Base-by-base conservation (phyloP, 2,329 filamentous ascomycete species). In the Xylaria digitata region DNA sequence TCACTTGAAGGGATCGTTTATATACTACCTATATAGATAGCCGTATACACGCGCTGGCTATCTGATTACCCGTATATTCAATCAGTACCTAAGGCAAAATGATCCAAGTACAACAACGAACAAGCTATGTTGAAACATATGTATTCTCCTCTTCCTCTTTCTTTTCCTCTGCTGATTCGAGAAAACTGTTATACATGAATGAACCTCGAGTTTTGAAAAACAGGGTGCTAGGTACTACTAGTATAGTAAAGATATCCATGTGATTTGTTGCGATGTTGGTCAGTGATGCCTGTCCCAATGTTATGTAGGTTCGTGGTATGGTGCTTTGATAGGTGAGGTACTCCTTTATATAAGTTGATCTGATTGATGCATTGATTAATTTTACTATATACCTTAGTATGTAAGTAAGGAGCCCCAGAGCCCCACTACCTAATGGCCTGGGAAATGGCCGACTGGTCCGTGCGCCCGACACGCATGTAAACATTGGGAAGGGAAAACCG, bases 401-500 rank as follows among this genome's bases (percentile, higher is more conserved):
- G 34, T 11, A 40, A 40, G 52, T 43, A 37, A 4, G 6, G 19
- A 48, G 66, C 63, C 63, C 63, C 63, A 63, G 19, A 48, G 66
- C 66, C 63, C 66, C 66, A 66, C 66, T 42, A 46, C n/a, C n/a
- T 23, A 26, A 26, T 26, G 45, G 60, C 43, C 17, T 34, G 19
- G 42, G 37, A 56, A 62, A 13, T 40, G 66, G 65, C 30, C 48
- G 48, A 0, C 21, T 74, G 73, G 72, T 70, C 72, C 54, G 73
- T 75, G 74, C 72, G 58, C 67, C 34, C 26, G 66, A 69, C 66
- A 69, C 70, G 67, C 72, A 74, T 75, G 74, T 76, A 75, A 75
- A 76, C 74, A 76, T 74, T 74, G 71, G 70, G 68, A 66, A 70
- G 70, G 66, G 63, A 65, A 49, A 40, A 23, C 66, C 63, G 62